Evolutionary conservation across 352 stramenopile species (phyloP).

Genomic region (Pythium vanterpoolii): DNA sequence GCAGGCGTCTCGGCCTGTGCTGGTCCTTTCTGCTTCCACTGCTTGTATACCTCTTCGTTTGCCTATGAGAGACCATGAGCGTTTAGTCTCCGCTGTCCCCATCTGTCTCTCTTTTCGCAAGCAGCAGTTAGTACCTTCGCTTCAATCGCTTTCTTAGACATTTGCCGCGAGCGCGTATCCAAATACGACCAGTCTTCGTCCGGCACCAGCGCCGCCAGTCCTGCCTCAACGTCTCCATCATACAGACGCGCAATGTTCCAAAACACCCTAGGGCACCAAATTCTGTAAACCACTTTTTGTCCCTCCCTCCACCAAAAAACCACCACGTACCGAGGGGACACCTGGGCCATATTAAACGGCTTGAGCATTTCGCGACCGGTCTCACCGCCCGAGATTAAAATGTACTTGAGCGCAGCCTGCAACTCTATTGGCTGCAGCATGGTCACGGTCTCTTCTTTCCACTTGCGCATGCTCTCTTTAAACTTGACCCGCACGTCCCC

Average conservation of each 20-base stretch:
- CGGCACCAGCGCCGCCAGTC: slow-evolving; percentile 60
- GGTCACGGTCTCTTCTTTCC: slow-evolving; percentile 72
- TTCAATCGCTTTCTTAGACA: slow-evolving; percentile 78
- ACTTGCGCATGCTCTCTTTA: slow-evolving; percentile 76
- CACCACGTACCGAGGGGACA: slow-evolving; percentile 51
- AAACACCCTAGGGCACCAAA: slow-evolving; percentile 54
- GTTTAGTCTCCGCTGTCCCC: background rate
- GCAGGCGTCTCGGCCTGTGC: background rate
- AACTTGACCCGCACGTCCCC: slow-evolving; percentile 69
- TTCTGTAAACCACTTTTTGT: too few species aligned
- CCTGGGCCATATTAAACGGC: slow-evolving; percentile 88
- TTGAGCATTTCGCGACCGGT: slow-evolving; percentile 87
- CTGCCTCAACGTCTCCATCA: slow-evolving; percentile 61
- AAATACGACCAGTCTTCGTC: slow-evolving; percentile 86
- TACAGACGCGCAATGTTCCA: slow-evolving; percentile 83
- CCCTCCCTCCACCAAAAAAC: background rate
- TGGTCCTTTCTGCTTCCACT: slow-evolving; percentile 48
- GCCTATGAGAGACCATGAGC: slow-evolving; percentile 23
- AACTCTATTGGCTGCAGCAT: slow-evolving; percentile 66
- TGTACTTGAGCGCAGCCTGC: slow-evolving; percentile 77
- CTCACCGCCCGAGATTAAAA: slow-evolving; percentile 73
- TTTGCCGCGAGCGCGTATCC: slow-evolving; percentile 59
- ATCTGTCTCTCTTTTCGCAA: background rate
- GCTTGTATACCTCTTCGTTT: slow-evolving; percentile 68
- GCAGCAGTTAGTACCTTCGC: slow-evolving; percentile 40